Evolutionary conservation across 2,329 filamentous ascomycete species (phyloP), one percentile per base, ranked within the genome.

Genomic region (Thermoascus crustaceus): DNA sequence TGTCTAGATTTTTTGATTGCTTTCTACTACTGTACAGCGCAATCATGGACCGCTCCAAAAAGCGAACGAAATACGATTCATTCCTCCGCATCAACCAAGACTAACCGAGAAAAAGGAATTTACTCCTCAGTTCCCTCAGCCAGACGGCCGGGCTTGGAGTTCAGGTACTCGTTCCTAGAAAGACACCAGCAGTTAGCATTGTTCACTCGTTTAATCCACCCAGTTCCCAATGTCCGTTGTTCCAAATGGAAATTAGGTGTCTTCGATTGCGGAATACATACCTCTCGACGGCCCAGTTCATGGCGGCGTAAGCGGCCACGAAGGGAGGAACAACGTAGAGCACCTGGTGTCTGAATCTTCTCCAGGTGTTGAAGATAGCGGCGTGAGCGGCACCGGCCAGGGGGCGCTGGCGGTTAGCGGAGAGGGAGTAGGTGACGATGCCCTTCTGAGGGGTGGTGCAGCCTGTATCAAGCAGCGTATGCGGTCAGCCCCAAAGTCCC

Each of bases 331-430:
- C 75, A 66, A 88, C 80, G 76, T 88, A 98, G 52, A 96, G 78
- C 50, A 94, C 78, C 73, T 96, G 91, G 52, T 74, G 66, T 62
- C 79, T 80, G 68, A 82, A 84, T 56, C 91, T 80, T 65, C 91
- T 81, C 76, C 83, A 93, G 53, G 78, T 81, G 77, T 98, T 98
- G 81, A 96, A 96, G 71, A 96, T 68, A 57, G 88, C 89, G 49
- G 81, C 83, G 64, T 89, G 69, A 47, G 74, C 65, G 41, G 81
- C 71, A 54, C 85, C 85, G 46, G 86, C 86, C 49, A 94, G 74
- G 45, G 87, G 84, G 57, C 84, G 80, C 72, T 94, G 89, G 61
- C 84, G 82, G 76, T 98, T 96, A 49, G 82, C 68, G 52, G 85
- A 81, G 50, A 98, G 60, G 48, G 80, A 75, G 69, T 93, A 96